Evolutionary conservation across 1,139 yeast genomes (phyloP).

Genomic region (Geotrichum phurueaensis): DNA sequence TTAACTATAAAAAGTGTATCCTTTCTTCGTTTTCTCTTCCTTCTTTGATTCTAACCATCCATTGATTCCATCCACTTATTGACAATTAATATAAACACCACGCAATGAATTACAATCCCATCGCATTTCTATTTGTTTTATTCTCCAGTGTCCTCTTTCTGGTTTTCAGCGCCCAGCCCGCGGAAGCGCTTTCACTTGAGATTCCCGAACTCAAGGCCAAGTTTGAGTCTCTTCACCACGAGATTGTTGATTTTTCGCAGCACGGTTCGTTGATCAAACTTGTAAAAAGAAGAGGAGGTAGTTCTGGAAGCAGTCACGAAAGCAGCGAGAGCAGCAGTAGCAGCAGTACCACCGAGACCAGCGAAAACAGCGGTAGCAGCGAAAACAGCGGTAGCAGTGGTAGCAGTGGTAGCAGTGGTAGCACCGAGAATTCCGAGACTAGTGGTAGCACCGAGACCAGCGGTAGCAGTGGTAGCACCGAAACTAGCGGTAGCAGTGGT

Average conservation of each 20-base stretch:
- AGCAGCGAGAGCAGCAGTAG: slow-evolving; percentile 19
- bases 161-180: neutral
- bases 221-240: neutral
- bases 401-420: slow-evolving; percentile 11
- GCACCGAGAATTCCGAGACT: too few relatives aligned
- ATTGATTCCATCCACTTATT: neutral
- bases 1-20: neutral
- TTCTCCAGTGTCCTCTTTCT: neutral
- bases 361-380: slow-evolving; percentile 7
- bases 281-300: slow-evolving; percentile 13
- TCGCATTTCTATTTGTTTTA: neutral
- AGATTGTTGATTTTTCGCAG: neutral
- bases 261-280: slow-evolving; percentile 6
- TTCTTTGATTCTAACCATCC: neutral
- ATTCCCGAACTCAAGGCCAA: slow-evolving; percentile 3
- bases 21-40: neutral
- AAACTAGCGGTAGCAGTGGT: too few relatives aligned
- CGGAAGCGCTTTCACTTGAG: slow-evolving; percentile 4
- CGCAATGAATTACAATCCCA: neutral
- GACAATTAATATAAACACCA: neutral
- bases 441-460: slow-evolving; percentile 2
- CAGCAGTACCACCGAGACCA: slow-evolving; percentile 6
- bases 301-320: neutral
- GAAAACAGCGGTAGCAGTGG: slow-evolving; percentile 5
- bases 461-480: too few relatives aligned